phyloP scores from a whole-genome alignment of 1,284 basidiomycete genomes.

The Vanrija sp. region DNA sequence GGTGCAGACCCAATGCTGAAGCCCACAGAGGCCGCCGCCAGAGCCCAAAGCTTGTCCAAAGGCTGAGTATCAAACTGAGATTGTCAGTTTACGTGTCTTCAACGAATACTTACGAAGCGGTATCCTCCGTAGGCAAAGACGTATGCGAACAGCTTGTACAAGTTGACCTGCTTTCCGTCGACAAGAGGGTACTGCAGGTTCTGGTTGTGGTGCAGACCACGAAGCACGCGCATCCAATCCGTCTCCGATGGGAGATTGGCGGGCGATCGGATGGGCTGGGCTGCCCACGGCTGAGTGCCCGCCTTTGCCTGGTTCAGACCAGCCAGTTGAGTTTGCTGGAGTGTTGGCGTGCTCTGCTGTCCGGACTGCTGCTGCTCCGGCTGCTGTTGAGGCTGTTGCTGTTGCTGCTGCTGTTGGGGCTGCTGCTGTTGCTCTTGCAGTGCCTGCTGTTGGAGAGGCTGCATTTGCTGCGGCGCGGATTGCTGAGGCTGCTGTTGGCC shows the following conservation, averaged over 20 bases:
- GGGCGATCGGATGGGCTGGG: not conserved
- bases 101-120: slow-evolving; percentile 10
- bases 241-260: slow-evolving; percentile 5
- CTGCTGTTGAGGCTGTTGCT: slow-evolving; percentile 1
- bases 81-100: too few species aligned
- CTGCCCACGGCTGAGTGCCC: not conserved
- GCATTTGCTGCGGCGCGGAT: not conserved
- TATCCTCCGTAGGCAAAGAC: slow-evolving; percentile 15
- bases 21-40: slow-evolving; percentile 7
- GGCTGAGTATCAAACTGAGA: slow-evolving; percentile 9
- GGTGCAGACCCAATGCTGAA: slow-evolving; percentile 3
- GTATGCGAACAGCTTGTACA: slow-evolving; percentile 14
- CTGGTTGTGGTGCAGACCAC: slow-evolving; percentile 8
- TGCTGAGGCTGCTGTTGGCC: slow-evolving; percentile 2
- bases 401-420: slow-evolving; percentile 1
- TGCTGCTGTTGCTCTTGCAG: slow-evolving; percentile 9
- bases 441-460: not conserved
- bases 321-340: not conserved
- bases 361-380: not conserved
- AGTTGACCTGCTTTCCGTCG: slow-evolving; percentile 13
- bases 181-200: slow-evolving; percentile 13
- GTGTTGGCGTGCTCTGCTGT: not conserved
- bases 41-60: slow-evolving; percentile 15
- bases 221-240: slow-evolving; percentile 11
- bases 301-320: not conserved